Evolutionary conservation across 2,329 filamentous ascomycete genomes (phyloP), one percentile per base, ranked within the genome.

Genomic region (Shiraia sp.): DNA sequence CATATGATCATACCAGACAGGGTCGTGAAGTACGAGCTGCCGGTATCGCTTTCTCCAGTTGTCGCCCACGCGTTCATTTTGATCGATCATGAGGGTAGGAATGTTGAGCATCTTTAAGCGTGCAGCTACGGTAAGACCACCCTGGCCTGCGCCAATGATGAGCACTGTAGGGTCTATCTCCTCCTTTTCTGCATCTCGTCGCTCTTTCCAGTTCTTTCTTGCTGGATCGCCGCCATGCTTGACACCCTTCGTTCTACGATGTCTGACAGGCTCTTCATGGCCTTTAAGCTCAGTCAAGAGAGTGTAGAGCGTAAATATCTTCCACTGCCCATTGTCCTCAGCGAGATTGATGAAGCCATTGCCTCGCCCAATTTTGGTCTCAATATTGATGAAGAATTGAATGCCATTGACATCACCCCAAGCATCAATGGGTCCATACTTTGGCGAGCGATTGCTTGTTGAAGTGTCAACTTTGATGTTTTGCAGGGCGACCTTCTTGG

Each of bases 21-120:
- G 65, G 6, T 71, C 70, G 46, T 72, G 70, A 19, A 68, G 65
- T 10, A 71, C 70, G 7, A 72, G 61, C 14, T 72, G 72, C 27
- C 74, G 70, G 45, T 78, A 78, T 33, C 75, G 63, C 33, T 70
- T 64, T 1, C 62, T 61, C 75, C 75, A 78, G 31, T 72, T 74
- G 38, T 75, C 70, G 2, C 75, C 75, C 4, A 77, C 63, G 1
- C 63, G 51, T 15, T 59, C 55, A 23, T 72, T 72, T 16, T 65
- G 63, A 32, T 78, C 75, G 30, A 78, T 61, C n/a, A 77, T 62
- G 6, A 78, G 55, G 19, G 72, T 68, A 1, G 64, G 63, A 4
- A 76, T 46, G 2, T 69, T 67, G 8, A 77, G 56, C 27, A 74
- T 72, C 47, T 73, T 64, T 10, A 76, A 53, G 3, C 75, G 65